Conservation (phyloP, 768 basidiomycete genomes). For the Paxillus ammoniavirescens region DNA sequence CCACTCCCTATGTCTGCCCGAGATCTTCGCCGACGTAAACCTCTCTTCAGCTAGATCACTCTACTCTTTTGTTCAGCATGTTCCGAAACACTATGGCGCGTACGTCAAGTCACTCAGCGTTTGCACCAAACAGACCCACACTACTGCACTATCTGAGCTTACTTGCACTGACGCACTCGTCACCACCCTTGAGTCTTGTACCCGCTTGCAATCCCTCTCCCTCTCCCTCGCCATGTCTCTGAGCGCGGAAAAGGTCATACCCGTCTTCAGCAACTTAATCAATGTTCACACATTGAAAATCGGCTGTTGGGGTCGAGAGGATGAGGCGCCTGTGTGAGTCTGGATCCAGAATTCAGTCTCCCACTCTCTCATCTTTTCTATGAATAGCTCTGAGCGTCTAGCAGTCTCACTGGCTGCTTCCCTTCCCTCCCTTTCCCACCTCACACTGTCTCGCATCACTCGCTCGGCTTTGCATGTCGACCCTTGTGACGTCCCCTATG, state of each 20-base stretch:
- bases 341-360: background rate
- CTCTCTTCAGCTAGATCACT: slow-evolving; percentile 48
- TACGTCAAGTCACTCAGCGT: slow-evolving; percentile 51
- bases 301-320: slow-evolving; percentile 31
- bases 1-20: slow-evolving; percentile 55
- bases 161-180: slow-evolving; percentile 47
- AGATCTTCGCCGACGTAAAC: slow-evolving; percentile 57
- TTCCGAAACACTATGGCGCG: slow-evolving; percentile 54
- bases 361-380: slow-evolving; percentile 3
- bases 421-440: slow-evolving; percentile 50
- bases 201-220: slow-evolving; percentile 37
- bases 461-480: slow-evolving; percentile 67
- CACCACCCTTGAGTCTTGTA: slow-evolving; percentile 47
- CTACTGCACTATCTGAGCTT: slow-evolving; percentile 24
- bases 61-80: slow-evolving; percentile 49
- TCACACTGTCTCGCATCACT: slow-evolving; percentile 61
- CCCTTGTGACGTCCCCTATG: slow-evolving; percentile 36
- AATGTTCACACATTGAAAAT: slow-evolving; percentile 20
- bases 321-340: slow-evolving; percentile 37
- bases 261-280: slow-evolving; percentile 22
- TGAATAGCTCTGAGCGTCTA: slow-evolving; percentile 49
- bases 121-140: slow-evolving; percentile 37
- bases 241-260: slow-evolving; percentile 12
- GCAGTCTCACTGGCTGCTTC: slow-evolving; percentile 68
- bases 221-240: slow-evolving; percentile 28